Conservation (phyloP, 192 early-diverging fungal species). For the Kappamyces sp. region DNA sequence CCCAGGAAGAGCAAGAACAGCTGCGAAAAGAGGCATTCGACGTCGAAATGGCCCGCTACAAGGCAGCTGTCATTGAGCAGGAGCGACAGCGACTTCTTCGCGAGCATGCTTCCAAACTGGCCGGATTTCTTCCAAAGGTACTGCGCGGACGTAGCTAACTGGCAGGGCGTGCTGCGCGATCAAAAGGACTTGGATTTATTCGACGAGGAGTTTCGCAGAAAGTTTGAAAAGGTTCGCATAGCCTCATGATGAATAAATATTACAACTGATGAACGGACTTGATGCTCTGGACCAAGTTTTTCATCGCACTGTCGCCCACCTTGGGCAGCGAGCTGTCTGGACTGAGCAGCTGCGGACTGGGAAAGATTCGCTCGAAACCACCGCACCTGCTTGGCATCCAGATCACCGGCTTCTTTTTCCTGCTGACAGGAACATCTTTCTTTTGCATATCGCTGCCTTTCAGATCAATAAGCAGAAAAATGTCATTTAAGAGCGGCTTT, state of each 20-base stretch:
- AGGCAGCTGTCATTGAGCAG: conserved; percentile 51
- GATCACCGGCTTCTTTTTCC: conserved; percentile 8
- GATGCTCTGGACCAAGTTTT: conserved; percentile 26
- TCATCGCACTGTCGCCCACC: conserved; percentile 22
- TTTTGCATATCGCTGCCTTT: neutral
- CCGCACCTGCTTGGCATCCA: conserved; percentile 3
- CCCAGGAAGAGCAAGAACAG: conserved; percentile 33
- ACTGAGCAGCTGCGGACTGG: neutral
- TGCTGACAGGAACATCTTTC: neutral
- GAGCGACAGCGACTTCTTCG: conserved; percentile 53
- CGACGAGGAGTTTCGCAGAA: conserved; percentile 47
- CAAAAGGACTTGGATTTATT: conserved; percentile 52
- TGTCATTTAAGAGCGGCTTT: conserved; percentile 32
- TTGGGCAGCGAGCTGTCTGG: conserved; percentile 1
- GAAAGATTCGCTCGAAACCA: conserved; percentile 8
- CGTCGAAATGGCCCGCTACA: conserved; percentile 40
- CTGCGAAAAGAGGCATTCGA: conserved; percentile 20
- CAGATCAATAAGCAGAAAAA: conserved; percentile 23
- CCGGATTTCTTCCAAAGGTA: conserved; percentile 55
- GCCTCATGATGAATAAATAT: conserved; percentile 6
- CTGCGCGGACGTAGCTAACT: neutral
- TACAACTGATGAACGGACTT: conserved; percentile 2
- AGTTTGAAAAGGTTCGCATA: conserved; percentile 30
- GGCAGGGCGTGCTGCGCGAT: conserved; percentile 54
- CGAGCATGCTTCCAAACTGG: conserved; percentile 51